These are phyloP conservation scores for Neonectria ditissima DNA, from an alignment of 2,329 filamentous ascomycete genomes.

Conservation along the genomic window DNA sequence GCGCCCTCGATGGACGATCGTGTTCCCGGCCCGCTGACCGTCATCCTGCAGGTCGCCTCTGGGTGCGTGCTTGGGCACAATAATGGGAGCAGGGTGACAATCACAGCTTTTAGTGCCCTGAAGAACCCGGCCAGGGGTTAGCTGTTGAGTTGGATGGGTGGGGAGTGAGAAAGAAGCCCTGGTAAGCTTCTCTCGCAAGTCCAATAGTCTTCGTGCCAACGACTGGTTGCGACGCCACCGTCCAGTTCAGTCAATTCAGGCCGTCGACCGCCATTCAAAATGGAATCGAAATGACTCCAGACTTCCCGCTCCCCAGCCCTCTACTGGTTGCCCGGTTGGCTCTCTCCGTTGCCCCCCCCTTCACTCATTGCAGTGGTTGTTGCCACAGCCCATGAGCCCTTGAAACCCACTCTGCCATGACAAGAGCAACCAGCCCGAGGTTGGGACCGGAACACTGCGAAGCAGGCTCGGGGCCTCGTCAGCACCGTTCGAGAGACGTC, in stretches of 20 bases:
- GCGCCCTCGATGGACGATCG: slow-evolving; percentile 12
- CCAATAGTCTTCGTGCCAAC: slow-evolving; percentile 23
- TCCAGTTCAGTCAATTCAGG: slow-evolving; percentile 1
- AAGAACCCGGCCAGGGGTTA: slow-evolving; percentile 32
- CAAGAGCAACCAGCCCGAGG: slow-evolving; percentile 25
- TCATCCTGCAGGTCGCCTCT: slow-evolving; percentile 10
- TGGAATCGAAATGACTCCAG: slow-evolving; percentile 8
- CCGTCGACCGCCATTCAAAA: slow-evolving; percentile 9
- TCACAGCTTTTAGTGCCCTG: slow-evolving; percentile 10
- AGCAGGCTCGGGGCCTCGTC: slow-evolving; percentile 36
- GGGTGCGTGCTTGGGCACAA: slow-evolving; percentile 1
- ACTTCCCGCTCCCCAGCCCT: neutral
- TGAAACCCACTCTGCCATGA: slow-evolving; percentile 35
- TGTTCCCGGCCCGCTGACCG: slow-evolving; percentile 9
- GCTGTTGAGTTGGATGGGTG: slow-evolving; percentile 33
- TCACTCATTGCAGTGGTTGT: slow-evolving; percentile 27
- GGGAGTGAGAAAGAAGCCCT: slow-evolving; percentile 22
- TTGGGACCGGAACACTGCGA: slow-evolving; percentile 29
- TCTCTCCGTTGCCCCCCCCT: slow-evolving; percentile 12
- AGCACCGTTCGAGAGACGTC: slow-evolving; percentile 37
- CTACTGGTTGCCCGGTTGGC: neutral
- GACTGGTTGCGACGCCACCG: slow-evolving; percentile 22
- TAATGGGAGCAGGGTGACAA: slow-evolving; percentile 3
- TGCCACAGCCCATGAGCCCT: slow-evolving; percentile 31
- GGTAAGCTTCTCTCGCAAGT: slow-evolving; percentile 29